Evolutionary conservation across 208 protist genomes (phyloP).

Genomic region (Wallacemonas sp.): DNA sequence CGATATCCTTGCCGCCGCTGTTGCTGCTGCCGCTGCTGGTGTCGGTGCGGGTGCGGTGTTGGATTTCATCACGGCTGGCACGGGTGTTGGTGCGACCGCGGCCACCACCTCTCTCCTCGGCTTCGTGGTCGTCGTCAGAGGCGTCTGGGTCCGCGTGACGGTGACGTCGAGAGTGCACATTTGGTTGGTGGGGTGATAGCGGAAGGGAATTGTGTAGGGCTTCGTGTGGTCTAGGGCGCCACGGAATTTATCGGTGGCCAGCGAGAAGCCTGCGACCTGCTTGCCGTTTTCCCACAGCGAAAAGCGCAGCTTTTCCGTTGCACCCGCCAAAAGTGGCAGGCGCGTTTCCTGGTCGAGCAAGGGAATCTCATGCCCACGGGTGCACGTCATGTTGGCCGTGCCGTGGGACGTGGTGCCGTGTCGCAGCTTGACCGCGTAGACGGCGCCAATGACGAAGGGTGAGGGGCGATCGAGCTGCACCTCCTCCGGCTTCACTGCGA

Average conservation of each 20-base stretch:
- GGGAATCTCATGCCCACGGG: conserved; percentile 51
- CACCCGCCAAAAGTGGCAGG: conserved; percentile 25
- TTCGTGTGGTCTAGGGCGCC: conserved; percentile 38
- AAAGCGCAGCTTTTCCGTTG: conserved; percentile 70
- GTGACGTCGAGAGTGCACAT: conserved; percentile 60
- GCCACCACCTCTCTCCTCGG: background rate
- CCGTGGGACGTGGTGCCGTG: conserved; percentile 45
- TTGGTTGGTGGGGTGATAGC: conserved; percentile 80
- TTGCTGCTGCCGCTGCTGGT: background rate
- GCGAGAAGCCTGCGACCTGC: conserved; percentile 84
- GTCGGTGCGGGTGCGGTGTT: too few species aligned
- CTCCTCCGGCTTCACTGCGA: conserved; percentile 54
- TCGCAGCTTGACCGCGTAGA: conserved; percentile 71
- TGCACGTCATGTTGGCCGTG: conserved; percentile 45
- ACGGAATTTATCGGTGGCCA: conserved; percentile 73
- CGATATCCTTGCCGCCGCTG: background rate
- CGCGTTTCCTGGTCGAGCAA: conserved; percentile 39
- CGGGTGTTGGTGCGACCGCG: background rate
- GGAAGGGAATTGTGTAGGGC: conserved; percentile 87
- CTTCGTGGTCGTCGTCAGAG: background rate
- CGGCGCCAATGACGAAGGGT: conserved; percentile 64
- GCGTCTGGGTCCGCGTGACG: conserved; percentile 25
- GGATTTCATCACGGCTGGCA: background rate
- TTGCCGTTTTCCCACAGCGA: conserved; percentile 76
- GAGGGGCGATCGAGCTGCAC: conserved; percentile 59